Conservation (phyloP, 192 early-diverging fungal genomes). For the Mortierella antarctica region DNA sequence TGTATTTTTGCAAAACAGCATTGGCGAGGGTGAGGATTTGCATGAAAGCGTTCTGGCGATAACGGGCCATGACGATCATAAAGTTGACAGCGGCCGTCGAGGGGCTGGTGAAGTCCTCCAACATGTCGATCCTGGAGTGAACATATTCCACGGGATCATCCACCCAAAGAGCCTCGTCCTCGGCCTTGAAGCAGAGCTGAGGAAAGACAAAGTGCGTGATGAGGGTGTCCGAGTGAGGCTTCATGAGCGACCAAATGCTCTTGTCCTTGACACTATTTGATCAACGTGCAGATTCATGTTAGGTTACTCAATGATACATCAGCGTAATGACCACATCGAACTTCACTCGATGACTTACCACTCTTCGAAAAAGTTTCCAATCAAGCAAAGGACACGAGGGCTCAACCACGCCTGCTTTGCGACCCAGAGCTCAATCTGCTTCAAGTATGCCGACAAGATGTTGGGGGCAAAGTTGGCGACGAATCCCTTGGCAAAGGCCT, state of each 20-base stretch:
- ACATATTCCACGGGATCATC: constrained; percentile 96
- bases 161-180: constrained; percentile 91
- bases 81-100: constrained; percentile 79
- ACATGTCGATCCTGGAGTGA: constrained; percentile 72
- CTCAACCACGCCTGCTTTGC: constrained; percentile 79
- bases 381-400: constrained; percentile 73
- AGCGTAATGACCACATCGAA: no score
- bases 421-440: constrained; percentile 82
- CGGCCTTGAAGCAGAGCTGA: constrained; percentile 87
- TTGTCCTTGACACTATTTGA: constrained; percentile 82
- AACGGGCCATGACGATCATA: constrained; percentile 80
- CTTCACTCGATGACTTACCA: constrained; percentile 55
- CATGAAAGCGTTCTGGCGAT: constrained; percentile 85
- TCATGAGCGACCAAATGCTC: constrained; percentile 90
- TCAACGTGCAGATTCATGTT: neutral
- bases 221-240: constrained; percentile 83
- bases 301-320: no score
- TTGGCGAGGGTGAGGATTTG: constrained; percentile 86
- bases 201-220: constrained; percentile 93
- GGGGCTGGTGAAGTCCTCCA: constrained; percentile 91
- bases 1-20: constrained; percentile 74
- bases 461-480: constrained; percentile 89
- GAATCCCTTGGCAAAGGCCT: constrained; percentile 84
- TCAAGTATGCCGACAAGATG: constrained; percentile 85
- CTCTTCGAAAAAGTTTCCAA: constrained; percentile 81